A percentile compares a stretch with the other conserved stretches of the same genome.
Conservation (phyloP, 805 yeast genomes). For the Suhomyces tanzawaensis region DNA sequence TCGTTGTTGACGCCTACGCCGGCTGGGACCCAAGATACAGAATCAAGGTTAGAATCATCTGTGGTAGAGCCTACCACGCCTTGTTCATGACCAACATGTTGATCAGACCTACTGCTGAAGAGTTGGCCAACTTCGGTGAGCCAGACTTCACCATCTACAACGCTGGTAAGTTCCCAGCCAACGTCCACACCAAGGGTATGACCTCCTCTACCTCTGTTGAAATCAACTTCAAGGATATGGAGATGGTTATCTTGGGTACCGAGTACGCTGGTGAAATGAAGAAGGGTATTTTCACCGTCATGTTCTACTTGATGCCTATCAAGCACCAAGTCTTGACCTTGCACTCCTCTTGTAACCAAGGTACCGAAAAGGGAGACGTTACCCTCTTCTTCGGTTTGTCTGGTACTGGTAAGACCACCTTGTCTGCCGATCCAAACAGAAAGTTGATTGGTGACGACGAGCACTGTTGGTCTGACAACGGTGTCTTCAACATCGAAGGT, state of each 20-base stretch:
- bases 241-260: conserved; percentile 97
- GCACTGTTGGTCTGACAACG: conserved; percentile 98
- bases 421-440: conserved; percentile 95
- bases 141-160: conserved; percentile 98
- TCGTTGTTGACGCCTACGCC: conserved; percentile 94
- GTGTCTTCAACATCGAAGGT: conserved; percentile 99
- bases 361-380: conserved; percentile 75
- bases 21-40: conserved; percentile 99
- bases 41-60: conserved; percentile 89
- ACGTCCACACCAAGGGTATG: conserved; percentile 95
- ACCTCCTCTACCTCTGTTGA: conserved; percentile 94
- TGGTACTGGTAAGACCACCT: conserved; percentile 97
- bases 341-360: conserved; percentile 95
- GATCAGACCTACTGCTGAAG: conserved; percentile 91
- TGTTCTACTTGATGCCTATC: conserved; percentile 98
- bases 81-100: conserved; percentile 97
- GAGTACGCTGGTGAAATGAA: conserved; percentile 99
- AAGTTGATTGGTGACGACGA: conserved; percentile 96
- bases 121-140: conserved; percentile 85
- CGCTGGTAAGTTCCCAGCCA: conserved; percentile 99
- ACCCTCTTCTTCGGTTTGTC: conserved; percentile 95
- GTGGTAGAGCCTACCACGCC: conserved; percentile 99
- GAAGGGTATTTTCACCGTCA: conserved; percentile 97
- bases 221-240: conserved; percentile 95
- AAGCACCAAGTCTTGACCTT: conserved; percentile 86